phyloP scores from a whole-genome alignment of 2,329 filamentous ascomycete genomes.

The Xylaria arbuscula region DNA sequence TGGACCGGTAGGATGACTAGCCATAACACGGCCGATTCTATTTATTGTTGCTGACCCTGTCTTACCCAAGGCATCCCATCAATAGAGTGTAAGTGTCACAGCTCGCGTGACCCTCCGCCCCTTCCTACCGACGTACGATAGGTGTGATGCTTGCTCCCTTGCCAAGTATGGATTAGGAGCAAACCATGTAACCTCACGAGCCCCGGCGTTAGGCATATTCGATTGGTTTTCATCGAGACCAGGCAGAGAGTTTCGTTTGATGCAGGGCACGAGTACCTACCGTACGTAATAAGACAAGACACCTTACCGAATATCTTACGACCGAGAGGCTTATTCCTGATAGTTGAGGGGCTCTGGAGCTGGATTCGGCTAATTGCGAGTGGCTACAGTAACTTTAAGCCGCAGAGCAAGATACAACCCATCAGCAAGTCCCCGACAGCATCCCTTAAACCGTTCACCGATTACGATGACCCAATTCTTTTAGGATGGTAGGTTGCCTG shows the following conservation, averaged over 20 bases:
- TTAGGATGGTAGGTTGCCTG: constrained; percentile 5
- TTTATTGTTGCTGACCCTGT: constrained; percentile 25
- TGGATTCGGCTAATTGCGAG: not conserved
- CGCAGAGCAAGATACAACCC: constrained; percentile 1
- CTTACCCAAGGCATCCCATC: constrained; percentile 1
- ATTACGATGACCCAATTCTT: constrained; percentile 2
- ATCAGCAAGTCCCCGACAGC: constrained; percentile 5
- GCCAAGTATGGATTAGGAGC: constrained; percentile 4
- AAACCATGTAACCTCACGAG: constrained; percentile 13
- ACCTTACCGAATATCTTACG: not conserved
- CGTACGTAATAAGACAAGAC: not conserved
- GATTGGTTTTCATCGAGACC: not conserved
- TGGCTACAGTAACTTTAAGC: constrained; percentile 1
- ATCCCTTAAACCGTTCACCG: not conserved
- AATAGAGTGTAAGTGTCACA: constrained; percentile 3
- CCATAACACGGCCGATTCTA: constrained; percentile 3
- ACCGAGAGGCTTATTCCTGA: constrained; percentile 12
- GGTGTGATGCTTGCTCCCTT: not conserved
- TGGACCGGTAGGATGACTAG: constrained; percentile 8
- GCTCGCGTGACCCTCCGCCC: constrained; percentile 7
- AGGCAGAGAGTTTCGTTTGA: not conserved
- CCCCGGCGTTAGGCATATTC: constrained; percentile 18
- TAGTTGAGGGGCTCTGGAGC: constrained; percentile 3
- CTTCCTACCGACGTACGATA: not conserved
- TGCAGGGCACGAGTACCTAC: not conserved